Conservation (phyloP, 2,329 filamentous ascomycete species). For the Grosmannia penicillata region DNA sequence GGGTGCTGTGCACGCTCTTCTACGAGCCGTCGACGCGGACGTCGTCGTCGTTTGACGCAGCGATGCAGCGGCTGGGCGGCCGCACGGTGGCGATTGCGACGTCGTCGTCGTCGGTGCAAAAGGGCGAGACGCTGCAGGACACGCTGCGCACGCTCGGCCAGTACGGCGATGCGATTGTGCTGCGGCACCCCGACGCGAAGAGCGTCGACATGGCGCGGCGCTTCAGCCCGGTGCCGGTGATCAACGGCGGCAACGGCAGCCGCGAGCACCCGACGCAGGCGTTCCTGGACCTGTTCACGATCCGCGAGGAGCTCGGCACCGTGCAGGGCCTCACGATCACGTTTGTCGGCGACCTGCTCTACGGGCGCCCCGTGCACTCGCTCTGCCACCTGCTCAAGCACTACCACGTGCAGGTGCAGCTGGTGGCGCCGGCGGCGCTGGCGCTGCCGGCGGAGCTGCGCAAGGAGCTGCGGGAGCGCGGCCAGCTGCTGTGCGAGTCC, state of each 20-base stretch:
- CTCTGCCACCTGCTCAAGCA: conserved; percentile 85
- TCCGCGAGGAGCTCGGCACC: conserved; percentile 90
- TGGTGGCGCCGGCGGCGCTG: conserved; percentile 71
- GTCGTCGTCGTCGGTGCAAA: conserved; percentile 73
- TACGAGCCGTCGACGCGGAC: conserved; percentile 96
- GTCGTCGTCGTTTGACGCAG: conserved; percentile 88
- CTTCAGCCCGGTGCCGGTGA: conserved; percentile 78
- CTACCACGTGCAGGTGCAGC: conserved; percentile 89
- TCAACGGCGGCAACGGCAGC: conserved; percentile 94
- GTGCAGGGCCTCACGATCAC: conserved; percentile 93
- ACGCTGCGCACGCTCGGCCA: conserved; percentile 86
- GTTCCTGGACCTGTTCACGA: conserved; percentile 95
- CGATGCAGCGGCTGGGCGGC: conserved; percentile 95
- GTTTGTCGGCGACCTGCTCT: conserved; percentile 83
- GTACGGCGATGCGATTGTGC: conserved; percentile 90
- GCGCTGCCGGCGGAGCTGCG: conserved; percentile 62
- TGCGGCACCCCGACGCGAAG: conserved; percentile 75
- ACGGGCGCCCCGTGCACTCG: conserved; percentile 90
- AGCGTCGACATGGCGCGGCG: conserved; percentile 73
- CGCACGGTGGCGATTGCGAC: conserved; percentile 72
- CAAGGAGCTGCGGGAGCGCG: conserved; percentile 54
- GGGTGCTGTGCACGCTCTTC: conserved; percentile 84
- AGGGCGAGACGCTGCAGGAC: conserved; percentile 88
- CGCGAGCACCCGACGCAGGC: conserved; percentile 96
- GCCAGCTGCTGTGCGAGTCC: conserved; percentile 63